phyloP scores from a whole-genome alignment of 768 basidiomycete genomes.

The Suillus tomentosus region DNA sequence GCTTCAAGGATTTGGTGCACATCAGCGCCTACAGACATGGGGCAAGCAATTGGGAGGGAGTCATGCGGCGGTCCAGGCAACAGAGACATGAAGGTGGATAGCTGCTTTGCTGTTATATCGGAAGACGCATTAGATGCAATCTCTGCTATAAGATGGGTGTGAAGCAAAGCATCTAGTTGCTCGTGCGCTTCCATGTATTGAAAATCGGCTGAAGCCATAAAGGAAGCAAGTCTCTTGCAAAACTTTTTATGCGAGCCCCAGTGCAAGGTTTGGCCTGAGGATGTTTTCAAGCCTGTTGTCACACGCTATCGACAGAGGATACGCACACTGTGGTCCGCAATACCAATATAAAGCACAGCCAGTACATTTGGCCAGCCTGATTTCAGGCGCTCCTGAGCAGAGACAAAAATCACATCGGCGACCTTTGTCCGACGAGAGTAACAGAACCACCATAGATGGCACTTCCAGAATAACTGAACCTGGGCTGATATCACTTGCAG shows the following conservation, averaged over 20 bases:
- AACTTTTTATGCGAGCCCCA: conserved; percentile 70
- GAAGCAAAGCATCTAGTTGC: conserved; percentile 60
- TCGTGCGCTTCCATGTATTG: conserved; percentile 54
- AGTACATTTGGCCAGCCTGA: conserved; percentile 55
- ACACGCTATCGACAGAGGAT: conserved; percentile 12
- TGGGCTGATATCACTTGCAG: conserved; percentile 38
- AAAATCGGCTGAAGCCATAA: conserved; percentile 46
- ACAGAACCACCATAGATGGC: conserved; percentile 45
- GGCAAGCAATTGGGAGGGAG: conserved; percentile 34
- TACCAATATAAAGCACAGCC: conserved; percentile 77
- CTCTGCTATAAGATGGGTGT: conserved; percentile 62
- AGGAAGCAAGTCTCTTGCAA: conserved; percentile 61
- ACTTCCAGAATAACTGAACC: conserved; percentile 54
- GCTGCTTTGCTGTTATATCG: conserved; percentile 25
- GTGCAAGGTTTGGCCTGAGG: conserved; percentile 64
- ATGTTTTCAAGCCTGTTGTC: conserved; percentile 14
- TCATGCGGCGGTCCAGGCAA: conserved; percentile 42
- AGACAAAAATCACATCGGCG: conserved; percentile 70
- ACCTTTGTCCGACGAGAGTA: conserved; percentile 61
- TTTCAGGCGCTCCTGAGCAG: conserved; percentile 30
- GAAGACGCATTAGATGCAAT: conserved; percentile 19
- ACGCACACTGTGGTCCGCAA: conserved; percentile 64
- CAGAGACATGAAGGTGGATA: conserved; percentile 45
- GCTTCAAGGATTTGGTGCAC: conserved; percentile 25
- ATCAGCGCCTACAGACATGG: conserved; percentile 28